A percentile compares a stretch with the other conserved stretches of the same genome.
Evolutionary conservation across 352 stramenopile species (phyloP).

Genomic region (Globisporangium heterothallicum): DNA sequence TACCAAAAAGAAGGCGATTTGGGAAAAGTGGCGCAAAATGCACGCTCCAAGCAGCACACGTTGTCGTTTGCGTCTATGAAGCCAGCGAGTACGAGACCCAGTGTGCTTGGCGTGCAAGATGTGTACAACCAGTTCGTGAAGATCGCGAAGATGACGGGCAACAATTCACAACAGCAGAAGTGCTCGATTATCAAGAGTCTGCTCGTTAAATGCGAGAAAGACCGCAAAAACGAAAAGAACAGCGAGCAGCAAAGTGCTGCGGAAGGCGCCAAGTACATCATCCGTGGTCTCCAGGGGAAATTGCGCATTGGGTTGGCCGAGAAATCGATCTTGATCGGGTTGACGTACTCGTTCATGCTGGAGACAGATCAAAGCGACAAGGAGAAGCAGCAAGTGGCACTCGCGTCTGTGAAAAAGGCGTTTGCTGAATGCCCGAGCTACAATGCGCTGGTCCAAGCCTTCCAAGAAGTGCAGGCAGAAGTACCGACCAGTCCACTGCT

Average conservation of each 20-base stretch:
- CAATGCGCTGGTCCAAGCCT: slow-evolving; percentile 90
- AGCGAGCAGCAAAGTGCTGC: slow-evolving; percentile 51
- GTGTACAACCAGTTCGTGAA: slow-evolving; percentile 89
- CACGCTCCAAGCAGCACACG: slow-evolving; percentile 92
- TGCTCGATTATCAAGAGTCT: slow-evolving; percentile 96
- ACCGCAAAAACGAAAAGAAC: slow-evolving; percentile 50
- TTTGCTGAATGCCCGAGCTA: slow-evolving; percentile 97
- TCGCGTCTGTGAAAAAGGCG: slow-evolving; percentile 95
- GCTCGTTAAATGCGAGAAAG: slow-evolving; percentile 90
- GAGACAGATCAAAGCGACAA: slow-evolving; percentile 81
- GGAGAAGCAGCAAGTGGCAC: slow-evolving; percentile 84
- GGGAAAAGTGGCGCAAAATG: slow-evolving; percentile 93
- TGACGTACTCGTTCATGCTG: slow-evolving; percentile 95
- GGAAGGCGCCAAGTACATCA: slow-evolving; percentile 96
- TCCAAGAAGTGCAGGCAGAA: slow-evolving; percentile 59
- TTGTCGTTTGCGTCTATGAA: slow-evolving; percentile 63
- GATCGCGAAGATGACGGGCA: slow-evolving; percentile 94
- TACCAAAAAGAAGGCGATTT: slow-evolving; percentile 97
- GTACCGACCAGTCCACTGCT: slow-evolving; percentile 35
- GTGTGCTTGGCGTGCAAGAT: slow-evolving; percentile 82
- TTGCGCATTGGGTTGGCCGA: slow-evolving; percentile 97
- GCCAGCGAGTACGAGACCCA: slow-evolving; percentile 65
- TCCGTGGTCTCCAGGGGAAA: slow-evolving; percentile 97
- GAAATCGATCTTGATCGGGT: slow-evolving; percentile 95
- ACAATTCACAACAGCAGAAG: slow-evolving; percentile 96